Percentiles rank a stretch among this genome's conserved stretches.
Evolutionary conservation across 345 rosid species (phyloP).

Genomic region (Camelina hispida): DNA sequence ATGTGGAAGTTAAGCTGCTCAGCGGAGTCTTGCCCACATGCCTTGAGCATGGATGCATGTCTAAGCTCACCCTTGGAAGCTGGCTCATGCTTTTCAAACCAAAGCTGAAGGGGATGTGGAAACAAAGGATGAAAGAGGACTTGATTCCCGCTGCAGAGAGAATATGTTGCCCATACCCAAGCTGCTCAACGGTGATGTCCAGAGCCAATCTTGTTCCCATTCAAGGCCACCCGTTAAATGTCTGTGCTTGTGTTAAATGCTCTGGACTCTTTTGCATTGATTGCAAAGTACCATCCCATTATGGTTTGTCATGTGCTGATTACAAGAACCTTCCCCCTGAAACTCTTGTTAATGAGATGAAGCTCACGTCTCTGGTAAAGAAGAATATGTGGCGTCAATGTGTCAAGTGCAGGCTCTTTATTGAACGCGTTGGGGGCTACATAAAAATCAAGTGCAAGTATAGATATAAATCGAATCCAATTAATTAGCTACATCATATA

Average conservation of each 20-base stretch:
- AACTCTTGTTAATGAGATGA: slow-evolving; percentile 47
- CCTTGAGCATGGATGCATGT: slow-evolving; percentile 63
- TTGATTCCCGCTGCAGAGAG: slow-evolving; percentile 58
- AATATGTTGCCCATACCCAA: slow-evolving; percentile 75
- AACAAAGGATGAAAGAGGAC: slow-evolving; percentile 58
- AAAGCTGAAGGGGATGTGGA: slow-evolving; percentile 55
- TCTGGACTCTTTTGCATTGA: slow-evolving; percentile 58
- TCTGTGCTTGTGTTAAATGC: slow-evolving; percentile 64
- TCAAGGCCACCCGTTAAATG: slow-evolving; percentile 37
- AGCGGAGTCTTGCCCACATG: slow-evolving; percentile 59
- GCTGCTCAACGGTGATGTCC: slow-evolving; percentile 74
- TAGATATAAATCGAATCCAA: slow-evolving; percentile 7
- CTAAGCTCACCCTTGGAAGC: slow-evolving; percentile 53
- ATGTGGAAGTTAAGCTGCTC: slow-evolving; percentile 65
- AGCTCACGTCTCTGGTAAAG: slow-evolving; percentile 50
- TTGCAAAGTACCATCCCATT: slow-evolving; percentile 84
- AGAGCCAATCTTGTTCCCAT: slow-evolving; percentile 42
- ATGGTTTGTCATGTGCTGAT: slow-evolving; percentile 49
- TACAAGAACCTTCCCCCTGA: slow-evolving; percentile 51
- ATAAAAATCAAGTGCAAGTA: slow-evolving; percentile 65
- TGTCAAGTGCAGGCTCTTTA: slow-evolving; percentile 48
- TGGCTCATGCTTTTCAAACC: slow-evolving; percentile 59
- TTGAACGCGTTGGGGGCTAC: slow-evolving; percentile 57
- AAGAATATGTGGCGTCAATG: slow-evolving; percentile 54
- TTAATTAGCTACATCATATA: neutral